Percentiles rank a stretch among this genome's conserved stretches.
These are phyloP conservation scores for Phialophora macrospora DNA, from an alignment of 2,329 filamentous ascomycete genomes.

Conservation along the genomic window DNA sequence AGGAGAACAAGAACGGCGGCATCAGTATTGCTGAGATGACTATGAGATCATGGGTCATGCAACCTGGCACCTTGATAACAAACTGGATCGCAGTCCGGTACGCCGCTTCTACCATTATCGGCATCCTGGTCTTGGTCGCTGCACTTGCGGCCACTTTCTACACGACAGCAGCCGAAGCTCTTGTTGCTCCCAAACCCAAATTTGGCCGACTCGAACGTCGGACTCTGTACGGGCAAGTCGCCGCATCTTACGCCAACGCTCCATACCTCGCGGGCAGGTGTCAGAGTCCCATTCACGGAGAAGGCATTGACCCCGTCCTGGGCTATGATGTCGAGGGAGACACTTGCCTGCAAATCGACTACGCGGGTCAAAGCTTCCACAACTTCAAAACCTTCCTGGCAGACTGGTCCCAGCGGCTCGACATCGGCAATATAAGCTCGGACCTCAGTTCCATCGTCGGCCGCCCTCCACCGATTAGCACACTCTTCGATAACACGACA, in stretches of 20 bases:
- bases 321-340: conserved; percentile 43
- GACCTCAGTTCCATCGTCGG: conserved; percentile 22
- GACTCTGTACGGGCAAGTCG: conserved; percentile 62
- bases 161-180: conserved; percentile 74
- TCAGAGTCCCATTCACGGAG: conserved; percentile 61
- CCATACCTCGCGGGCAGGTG: conserved; percentile 63
- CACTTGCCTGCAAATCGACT: conserved; percentile 71
- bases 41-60: conserved; percentile 76
- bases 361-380: conserved; percentile 70
- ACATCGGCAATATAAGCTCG: conserved; percentile 51
- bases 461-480: conserved; percentile 65
- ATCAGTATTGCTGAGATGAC: conserved; percentile 76
- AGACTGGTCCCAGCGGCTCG: conserved; percentile 59
- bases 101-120: conserved; percentile 66
- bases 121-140: conserved; percentile 66
- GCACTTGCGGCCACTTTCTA: conserved; percentile 73
- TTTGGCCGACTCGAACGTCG: conserved; percentile 59
- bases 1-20: conserved; percentile 58
- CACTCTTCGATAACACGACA: conserved; percentile 74
- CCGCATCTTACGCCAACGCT: conserved; percentile 67
- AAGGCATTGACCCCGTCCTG: conserved; percentile 30
- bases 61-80: conserved; percentile 73
- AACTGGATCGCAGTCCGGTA: conserved; percentile 69
- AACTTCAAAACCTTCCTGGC: conserved; percentile 68
- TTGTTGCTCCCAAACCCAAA: conserved; percentile 74